Base-by-base conservation (phyloP, 2,329 filamentous ascomycete genomes). In the Huntiella decipiens region DNA sequence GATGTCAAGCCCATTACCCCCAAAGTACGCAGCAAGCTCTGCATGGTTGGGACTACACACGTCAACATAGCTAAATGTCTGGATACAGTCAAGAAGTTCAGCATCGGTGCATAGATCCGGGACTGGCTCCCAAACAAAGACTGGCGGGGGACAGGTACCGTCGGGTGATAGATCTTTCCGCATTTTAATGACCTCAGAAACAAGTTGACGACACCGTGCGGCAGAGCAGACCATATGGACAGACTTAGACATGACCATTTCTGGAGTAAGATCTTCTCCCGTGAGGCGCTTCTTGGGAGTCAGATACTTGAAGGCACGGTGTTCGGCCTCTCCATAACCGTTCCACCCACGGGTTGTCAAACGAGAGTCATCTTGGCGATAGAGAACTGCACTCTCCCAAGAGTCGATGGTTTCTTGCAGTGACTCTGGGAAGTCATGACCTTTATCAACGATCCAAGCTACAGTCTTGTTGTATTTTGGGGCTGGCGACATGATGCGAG, bases 81-180 rank as follows among this genome's bases (percentile, higher is more conserved):
- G 77, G 43, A 74, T 78, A 57, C 70, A 74, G 55, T 77, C 76
- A 8, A 78, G 64, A 22, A 79, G 62, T 57, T 79, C 70, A 37
- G 77, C 74, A 0, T 84, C 77, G 0, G 73, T 79, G 59, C 87
- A 95, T 1, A 84, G 70, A 60, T 95, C 85, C 1, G 91, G 91
- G 1, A 95, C 82, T 1, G 91, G 91, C 59, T 98, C 91, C 88
- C 88, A 98, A 44, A 96, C 74, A 58, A 95, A 84, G 5, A 86
- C 61, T 1, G 87, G 82, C 41, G 72, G 71, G 1, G 65, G 55
- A 53, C 66, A 67, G 8, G 55, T 50, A 39, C 61, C 57, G 4
- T 53, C 50, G 0, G 60, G 51, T 11, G 54, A 50, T 17, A 63
- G 51, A 6, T 61, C 61, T 54, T 67, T 69, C 6, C 73, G 65